Conservation (phyloP, 2,329 filamentous ascomycete species). For the Ampelomyces quisqualis region DNA sequence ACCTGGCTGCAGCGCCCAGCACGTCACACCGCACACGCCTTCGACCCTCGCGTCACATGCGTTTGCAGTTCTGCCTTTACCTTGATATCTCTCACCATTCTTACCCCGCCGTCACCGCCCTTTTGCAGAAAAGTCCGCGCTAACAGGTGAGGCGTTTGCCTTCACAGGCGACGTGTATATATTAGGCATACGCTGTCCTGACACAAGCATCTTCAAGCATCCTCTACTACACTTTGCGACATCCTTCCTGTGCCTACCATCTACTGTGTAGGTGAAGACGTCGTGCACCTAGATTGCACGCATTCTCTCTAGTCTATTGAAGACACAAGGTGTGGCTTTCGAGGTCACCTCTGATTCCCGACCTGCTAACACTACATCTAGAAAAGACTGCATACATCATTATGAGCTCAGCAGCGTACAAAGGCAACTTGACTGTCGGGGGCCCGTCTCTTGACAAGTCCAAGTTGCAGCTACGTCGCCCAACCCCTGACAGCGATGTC, state of each 20-base stretch:
- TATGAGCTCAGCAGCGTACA: slow-evolving; percentile 33
- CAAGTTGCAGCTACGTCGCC: slow-evolving; percentile 67
- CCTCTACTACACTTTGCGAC: slow-evolving; percentile 9
- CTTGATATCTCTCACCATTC: slow-evolving; percentile 7
- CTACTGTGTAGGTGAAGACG: slow-evolving; percentile 14
- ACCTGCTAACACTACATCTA: background rate
- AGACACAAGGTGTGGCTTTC: slow-evolving; percentile 18
- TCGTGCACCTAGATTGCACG: slow-evolving; percentile 7
- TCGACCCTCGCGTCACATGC: background rate
- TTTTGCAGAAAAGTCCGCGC: slow-evolving; percentile 4
- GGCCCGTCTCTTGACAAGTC: slow-evolving; percentile 62
- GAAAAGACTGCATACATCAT: slow-evolving; percentile 6
- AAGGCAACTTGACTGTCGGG: slow-evolving; percentile 32
- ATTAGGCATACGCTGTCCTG: slow-evolving; percentile 10
- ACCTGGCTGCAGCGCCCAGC: background rate
- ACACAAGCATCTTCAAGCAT: slow-evolving; percentile 10
- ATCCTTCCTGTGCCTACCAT: slow-evolving; percentile 10
- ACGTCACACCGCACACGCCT: background rate
- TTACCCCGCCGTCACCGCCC: slow-evolving; percentile 3
- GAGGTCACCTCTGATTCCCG: background rate
- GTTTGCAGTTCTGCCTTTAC: slow-evolving; percentile 1
- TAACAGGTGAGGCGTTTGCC: slow-evolving; percentile 13
- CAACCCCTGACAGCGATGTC: slow-evolving; percentile 91
- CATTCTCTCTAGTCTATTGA: background rate
- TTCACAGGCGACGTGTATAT: slow-evolving; percentile 13